These are phyloP conservation scores for Rhododendron simsii DNA, from an alignment of 148 eudicot genomes.

Conservation along the genomic window DNA sequence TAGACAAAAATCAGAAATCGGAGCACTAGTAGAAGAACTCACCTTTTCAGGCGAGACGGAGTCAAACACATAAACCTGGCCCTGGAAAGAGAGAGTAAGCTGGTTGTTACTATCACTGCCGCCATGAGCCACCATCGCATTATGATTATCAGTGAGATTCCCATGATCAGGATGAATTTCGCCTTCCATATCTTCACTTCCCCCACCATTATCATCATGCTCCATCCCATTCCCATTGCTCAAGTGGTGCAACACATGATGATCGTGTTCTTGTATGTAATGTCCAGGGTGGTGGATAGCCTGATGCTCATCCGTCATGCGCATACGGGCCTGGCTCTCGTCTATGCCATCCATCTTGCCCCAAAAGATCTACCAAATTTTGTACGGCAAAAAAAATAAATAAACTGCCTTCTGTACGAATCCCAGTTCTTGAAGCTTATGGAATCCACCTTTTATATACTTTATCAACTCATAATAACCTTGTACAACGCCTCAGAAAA, in stretches of 20 bases:
- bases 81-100: slow-evolving; percentile 81
- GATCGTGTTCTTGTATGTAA: slow-evolving; percentile 44
- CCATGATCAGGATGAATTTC: slow-evolving; percentile 48
- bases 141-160: slow-evolving; percentile 41
- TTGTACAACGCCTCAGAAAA: background rate
- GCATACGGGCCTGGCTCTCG: slow-evolving; percentile 34
- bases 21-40: background rate
- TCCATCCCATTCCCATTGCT: slow-evolving; percentile 55
- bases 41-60: slow-evolving; percentile 79
- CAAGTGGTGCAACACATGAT: slow-evolving; percentile 56
- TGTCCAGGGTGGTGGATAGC: slow-evolving; percentile 39
- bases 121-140: slow-evolving; percentile 30
- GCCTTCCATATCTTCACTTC: slow-evolving; percentile 44
- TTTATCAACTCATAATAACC: background rate
- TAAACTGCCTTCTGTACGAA: background rate
- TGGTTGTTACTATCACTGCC: slow-evolving; percentile 44
- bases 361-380: slow-evolving; percentile 1
- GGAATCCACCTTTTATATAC: background rate
- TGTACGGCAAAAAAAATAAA: background rate
- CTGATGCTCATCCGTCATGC: slow-evolving; percentile 33
- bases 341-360: slow-evolving; percentile 41
- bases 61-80: slow-evolving; percentile 76
- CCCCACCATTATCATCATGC: slow-evolving; percentile 37
- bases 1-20: background rate
- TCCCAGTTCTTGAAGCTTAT: background rate